These are phyloP conservation scores for Pisolithus albus DNA, from an alignment of 768 basidiomycete genomes.

Conservation along the genomic window DNA sequence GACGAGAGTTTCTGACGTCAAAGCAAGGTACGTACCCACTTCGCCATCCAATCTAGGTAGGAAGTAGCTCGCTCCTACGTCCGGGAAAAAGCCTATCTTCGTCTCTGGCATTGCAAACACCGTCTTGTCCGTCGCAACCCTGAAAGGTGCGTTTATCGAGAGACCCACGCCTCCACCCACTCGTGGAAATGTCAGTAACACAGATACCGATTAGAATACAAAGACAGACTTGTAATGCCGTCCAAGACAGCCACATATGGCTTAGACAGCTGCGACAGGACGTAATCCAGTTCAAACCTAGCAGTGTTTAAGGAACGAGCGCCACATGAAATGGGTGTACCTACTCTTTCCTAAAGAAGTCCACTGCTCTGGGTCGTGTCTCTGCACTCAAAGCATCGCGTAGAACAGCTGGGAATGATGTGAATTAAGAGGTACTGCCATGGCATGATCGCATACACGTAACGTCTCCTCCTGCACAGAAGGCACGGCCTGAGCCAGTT, in stretches of 20 bases:
- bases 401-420: conserved; percentile 44
- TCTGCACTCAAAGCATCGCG: conserved; percentile 40
- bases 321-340: conserved; percentile 26
- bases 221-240: conserved; percentile 75
- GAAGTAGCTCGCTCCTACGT: conserved; percentile 90
- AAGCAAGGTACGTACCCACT: conserved; percentile 87
- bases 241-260: conserved; percentile 91
- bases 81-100: conserved; percentile 83
- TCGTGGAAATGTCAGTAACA: conserved; percentile 24
- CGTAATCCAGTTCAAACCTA: conserved; percentile 78
- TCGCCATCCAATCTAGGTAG: conserved; percentile 86
- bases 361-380: conserved; percentile 59
- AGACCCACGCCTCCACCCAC: conserved; percentile 98
- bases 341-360: conserved; percentile 88
- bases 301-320: conserved; percentile 7
- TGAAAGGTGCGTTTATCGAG: conserved; percentile 73
- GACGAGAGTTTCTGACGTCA: conserved; percentile 65
- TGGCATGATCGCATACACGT: conserved; percentile 48
- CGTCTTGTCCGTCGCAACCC: conserved; percentile 91
- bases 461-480: conserved; percentile 95
- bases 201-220: conserved; percentile 7
- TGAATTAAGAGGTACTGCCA: background rate
- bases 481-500: conserved; percentile 65
- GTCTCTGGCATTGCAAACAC: conserved; percentile 96
- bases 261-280: conserved; percentile 63